Conservation (phyloP, 2,329 filamentous ascomycete genomes). For the Dryadomyces quercivorus region DNA sequence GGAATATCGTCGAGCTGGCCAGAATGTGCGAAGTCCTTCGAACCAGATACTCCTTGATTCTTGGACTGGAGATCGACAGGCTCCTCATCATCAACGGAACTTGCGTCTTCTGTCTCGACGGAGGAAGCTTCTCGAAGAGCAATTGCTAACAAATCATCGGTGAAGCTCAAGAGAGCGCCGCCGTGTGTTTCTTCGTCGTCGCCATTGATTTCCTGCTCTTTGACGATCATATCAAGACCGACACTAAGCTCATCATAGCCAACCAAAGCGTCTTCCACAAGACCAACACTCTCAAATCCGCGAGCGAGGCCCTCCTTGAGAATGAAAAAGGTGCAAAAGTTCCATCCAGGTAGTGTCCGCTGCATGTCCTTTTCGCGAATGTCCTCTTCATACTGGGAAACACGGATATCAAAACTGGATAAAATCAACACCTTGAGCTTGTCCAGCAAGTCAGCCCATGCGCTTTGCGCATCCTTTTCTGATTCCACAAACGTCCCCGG, state of each 20-base stretch:
- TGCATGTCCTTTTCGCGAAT: constrained; percentile 90
- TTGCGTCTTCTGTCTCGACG: constrained; percentile 11
- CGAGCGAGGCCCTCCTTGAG: constrained; percentile 88
- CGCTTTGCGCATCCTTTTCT: constrained; percentile 64
- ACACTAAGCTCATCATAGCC: constrained; percentile 91
- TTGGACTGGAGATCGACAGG: constrained; percentile 38
- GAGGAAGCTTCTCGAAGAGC: constrained; percentile 34
- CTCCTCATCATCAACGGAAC: constrained; percentile 26
- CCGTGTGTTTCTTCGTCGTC: constrained; percentile 53
- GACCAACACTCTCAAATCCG: constrained; percentile 89
- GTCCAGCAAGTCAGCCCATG: constrained; percentile 71
- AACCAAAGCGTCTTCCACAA: constrained; percentile 88
- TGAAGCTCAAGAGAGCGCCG: constrained; percentile 58
- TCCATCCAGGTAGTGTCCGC: constrained; percentile 83
- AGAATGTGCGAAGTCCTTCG: not conserved
- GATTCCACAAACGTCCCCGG: constrained; percentile 56
- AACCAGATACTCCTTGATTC: not conserved
- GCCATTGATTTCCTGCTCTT: constrained; percentile 49
- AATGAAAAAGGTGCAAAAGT: constrained; percentile 98
- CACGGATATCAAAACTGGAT: constrained; percentile 77
- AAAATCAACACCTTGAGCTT: constrained; percentile 84
- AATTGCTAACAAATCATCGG: constrained; percentile 59
- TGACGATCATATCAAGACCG: constrained; percentile 70
- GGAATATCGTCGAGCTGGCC: constrained; percentile 37
- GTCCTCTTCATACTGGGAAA: constrained; percentile 92